These are phyloP conservation scores for Stachybotrys echinatus DNA, from an alignment of 2,329 filamentous ascomycete species.

Conservation along the genomic window DNA sequence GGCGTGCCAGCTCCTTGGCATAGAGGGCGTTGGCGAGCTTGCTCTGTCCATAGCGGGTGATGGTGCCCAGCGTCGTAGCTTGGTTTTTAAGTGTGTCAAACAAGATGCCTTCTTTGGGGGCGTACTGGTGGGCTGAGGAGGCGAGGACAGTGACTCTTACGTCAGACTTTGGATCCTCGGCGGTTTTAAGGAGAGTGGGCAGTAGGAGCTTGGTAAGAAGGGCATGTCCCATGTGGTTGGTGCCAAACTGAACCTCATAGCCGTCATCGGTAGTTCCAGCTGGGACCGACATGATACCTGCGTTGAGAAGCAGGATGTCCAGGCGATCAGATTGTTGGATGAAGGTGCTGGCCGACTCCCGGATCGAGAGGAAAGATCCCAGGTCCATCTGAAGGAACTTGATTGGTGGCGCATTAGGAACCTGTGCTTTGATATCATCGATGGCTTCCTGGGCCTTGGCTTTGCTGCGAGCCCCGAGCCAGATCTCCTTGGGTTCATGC, in stretches of 20 bases:
- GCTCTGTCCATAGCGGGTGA: background rate
- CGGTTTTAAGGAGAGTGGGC: background rate
- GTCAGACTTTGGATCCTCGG: background rate
- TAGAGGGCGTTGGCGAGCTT: background rate
- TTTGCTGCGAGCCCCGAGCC: background rate
- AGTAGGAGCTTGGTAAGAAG: background rate
- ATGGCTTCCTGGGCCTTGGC: background rate
- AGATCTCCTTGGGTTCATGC: background rate
- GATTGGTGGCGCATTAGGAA: too few relatives aligned
- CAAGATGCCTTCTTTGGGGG: background rate
- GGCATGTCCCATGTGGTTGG: slow-evolving; percentile 1
- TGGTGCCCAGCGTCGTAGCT: background rate
- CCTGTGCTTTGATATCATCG: background rate
- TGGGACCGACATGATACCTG: background rate
- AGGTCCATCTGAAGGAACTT: slow-evolving; percentile 38
- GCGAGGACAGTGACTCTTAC: background rate
- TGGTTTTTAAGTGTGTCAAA: background rate
- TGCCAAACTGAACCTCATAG: slow-evolving; percentile 1
- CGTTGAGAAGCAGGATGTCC: slow-evolving; percentile 1
- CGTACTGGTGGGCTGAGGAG: background rate
- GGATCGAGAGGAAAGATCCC: slow-evolving; percentile 34
- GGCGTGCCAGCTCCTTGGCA: background rate
- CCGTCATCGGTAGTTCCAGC: background rate
- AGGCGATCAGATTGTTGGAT: slow-evolving; percentile 13
- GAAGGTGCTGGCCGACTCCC: slow-evolving; percentile 31